phyloP scores from a whole-genome alignment of 371 early-diverging fungal species.

The Lichtheimia ornata region DNA sequence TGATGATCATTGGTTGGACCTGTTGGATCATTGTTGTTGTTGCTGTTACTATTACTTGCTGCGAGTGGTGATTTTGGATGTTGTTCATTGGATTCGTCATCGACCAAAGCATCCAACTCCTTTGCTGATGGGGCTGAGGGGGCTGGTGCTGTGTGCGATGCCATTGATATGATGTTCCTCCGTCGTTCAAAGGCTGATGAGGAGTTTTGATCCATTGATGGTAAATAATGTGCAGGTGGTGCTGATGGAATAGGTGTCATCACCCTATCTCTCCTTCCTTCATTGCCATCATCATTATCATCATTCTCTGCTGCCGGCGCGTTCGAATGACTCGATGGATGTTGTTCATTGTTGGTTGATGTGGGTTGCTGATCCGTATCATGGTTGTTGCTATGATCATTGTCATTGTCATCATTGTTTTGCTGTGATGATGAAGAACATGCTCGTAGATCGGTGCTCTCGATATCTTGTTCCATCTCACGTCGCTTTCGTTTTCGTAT shows the following conservation, averaged over 20 bases:
- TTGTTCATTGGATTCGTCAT: neutral
- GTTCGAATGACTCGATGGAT: neutral
- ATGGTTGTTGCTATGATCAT: slow-evolving; percentile 3
- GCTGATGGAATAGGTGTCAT: slow-evolving; percentile 6
- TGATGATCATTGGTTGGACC: slow-evolving; percentile 1
- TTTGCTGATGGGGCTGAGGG: slow-evolving; percentile 27
- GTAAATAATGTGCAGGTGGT: slow-evolving; percentile 16
- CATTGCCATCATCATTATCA: neutral
- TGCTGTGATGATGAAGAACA: neutral
- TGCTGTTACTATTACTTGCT: neutral
- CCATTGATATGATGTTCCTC: slow-evolving; percentile 14
- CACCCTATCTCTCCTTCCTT: neutral
- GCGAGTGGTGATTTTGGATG: too few species aligned
- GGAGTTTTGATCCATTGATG: slow-evolving; percentile 2
- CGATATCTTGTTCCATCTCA: slow-evolving; percentile 5
- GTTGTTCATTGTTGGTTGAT: neutral
- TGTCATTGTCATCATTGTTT: neutral
- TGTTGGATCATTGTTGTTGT: neutral
- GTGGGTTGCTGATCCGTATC: neutral
- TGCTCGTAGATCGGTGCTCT: slow-evolving; percentile 2
- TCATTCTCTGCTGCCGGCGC: slow-evolving; percentile 3
- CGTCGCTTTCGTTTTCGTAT: slow-evolving; percentile 11
- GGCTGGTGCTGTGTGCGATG: slow-evolving; percentile 12
- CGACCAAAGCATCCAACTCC: slow-evolving; percentile 16
- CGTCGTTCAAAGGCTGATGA: neutral